Percentiles rank a stretch among this genome's conserved stretches.
phyloP scores from a whole-genome alignment of 257 asterid species.

The Solanum peruvianum region DNA sequence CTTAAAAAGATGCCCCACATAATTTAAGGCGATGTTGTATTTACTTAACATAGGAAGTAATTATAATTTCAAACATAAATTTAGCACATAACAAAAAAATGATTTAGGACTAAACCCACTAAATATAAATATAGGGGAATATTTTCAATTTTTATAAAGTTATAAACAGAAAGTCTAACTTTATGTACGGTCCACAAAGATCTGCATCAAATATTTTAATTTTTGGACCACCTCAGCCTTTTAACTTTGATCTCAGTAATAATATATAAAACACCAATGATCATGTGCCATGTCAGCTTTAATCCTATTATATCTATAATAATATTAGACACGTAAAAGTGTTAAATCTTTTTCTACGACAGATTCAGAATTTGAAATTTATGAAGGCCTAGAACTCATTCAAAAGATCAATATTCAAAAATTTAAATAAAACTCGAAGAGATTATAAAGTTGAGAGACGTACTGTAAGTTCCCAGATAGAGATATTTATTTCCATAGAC shows the following conservation, averaged over 20 bases:
- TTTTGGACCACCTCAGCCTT: neutral
- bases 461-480: constrained; percentile 75
- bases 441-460: neutral
- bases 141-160: constrained; percentile 18
- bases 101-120: neutral
- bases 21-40: neutral
- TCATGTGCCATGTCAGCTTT: constrained; percentile 26
- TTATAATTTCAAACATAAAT: neutral
- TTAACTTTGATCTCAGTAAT: neutral
- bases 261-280: constrained; percentile 4
- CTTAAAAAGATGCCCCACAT: neutral
- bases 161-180: neutral
- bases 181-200: constrained; percentile 14
- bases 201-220: neutral
- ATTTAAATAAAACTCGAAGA: neutral
- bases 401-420: neutral
- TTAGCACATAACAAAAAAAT: neutral
- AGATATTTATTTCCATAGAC: constrained; percentile 80
- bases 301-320: neutral
- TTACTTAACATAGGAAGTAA: neutral
- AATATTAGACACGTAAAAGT: neutral
- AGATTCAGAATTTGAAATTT: too few relatives aligned
- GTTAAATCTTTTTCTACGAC: neutral
- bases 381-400: too few relatives aligned
- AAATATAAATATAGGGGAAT: constrained; percentile 10